Conservation (phyloP, 179 eudicot genomes). For the Spergularia azorica region DNA sequence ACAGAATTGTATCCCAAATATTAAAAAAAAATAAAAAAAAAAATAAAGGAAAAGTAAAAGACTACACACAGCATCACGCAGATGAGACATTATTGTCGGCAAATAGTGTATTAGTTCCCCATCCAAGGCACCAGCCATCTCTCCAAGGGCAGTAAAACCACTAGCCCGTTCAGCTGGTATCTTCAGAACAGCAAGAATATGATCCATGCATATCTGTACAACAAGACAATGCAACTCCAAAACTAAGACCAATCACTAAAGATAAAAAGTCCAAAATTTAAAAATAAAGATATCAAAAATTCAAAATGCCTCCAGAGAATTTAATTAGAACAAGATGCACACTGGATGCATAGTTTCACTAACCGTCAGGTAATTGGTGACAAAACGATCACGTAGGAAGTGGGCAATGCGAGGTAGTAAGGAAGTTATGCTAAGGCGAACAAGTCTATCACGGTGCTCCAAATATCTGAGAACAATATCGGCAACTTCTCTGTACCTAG, state of each 20-base stretch:
- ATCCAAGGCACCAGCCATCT: conserved; percentile 99
- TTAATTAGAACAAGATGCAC: conserved; percentile 4
- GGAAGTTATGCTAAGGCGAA: conserved; percentile 98
- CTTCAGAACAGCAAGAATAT: conserved; percentile 89
- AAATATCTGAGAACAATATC: conserved; percentile 95
- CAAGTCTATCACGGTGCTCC: conserved; percentile 95
- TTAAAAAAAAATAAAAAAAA: neutral
- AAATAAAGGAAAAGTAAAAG: neutral
- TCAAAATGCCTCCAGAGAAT: conserved; percentile 6
- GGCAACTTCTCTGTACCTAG: conserved; percentile 96
- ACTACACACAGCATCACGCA: conserved; percentile 88
- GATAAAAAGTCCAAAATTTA: neutral
- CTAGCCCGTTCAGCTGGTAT: conserved; percentile 94
- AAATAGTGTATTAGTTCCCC: conserved; percentile 86
- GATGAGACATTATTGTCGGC: conserved; percentile 97
- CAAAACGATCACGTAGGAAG: conserved; percentile 97
- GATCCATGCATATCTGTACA: conserved; percentile 91
- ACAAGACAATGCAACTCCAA: conserved; percentile 8
- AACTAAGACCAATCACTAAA: conserved; percentile 3
- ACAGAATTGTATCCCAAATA: neutral
- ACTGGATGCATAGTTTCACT: conserved; percentile 25
- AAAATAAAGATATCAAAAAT: neutral
- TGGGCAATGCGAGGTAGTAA: conserved; percentile 97
- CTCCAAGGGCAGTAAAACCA: conserved; percentile 96
- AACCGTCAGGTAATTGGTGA: conserved; percentile 84